These are phyloP conservation scores for Wilcoxina mikolae DNA, from an alignment of 495 filamentous ascomycete genomes.

Conservation along the genomic window DNA sequence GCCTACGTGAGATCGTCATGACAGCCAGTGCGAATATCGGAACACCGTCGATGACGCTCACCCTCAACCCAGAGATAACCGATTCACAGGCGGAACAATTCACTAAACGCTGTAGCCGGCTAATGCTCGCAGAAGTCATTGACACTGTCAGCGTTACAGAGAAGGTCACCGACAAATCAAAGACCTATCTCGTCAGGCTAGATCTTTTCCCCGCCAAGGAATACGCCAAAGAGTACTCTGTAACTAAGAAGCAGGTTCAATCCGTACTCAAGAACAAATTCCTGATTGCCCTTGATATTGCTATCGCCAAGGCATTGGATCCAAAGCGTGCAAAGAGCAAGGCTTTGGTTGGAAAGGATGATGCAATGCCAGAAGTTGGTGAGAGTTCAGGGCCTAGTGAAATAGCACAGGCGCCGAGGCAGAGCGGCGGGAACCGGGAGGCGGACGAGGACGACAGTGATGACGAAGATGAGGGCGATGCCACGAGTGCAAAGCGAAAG, in stretches of 20 bases:
- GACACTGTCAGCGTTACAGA: conserved; percentile 71
- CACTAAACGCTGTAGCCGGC: conserved; percentile 80
- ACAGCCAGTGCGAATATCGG: conserved; percentile 76
- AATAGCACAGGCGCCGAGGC: conserved; percentile 37
- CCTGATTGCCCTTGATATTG: conserved; percentile 48
- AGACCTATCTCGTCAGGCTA: conserved; percentile 70
- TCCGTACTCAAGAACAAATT: conserved; percentile 66
- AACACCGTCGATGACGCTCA: conserved; percentile 83
- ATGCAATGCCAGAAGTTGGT: conserved; percentile 68
- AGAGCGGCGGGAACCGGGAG: conserved; percentile 32
- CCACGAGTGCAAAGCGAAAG: conserved; percentile 59
- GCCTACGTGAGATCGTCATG: conserved; percentile 96
- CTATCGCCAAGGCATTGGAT: conserved; percentile 64
- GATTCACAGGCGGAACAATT: conserved; percentile 59
- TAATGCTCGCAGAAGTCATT: conserved; percentile 72
- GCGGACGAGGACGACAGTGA: conserved; percentile 53
- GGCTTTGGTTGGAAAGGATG: conserved; percentile 42
- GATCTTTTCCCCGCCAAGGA: conserved; percentile 71
- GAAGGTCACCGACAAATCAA: conserved; percentile 55
- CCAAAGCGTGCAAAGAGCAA: conserved; percentile 51
- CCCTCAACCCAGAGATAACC: conserved; percentile 57
- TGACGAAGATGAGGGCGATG: conserved; percentile 65
- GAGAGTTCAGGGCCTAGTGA: conserved; percentile 52
- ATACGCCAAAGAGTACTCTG: conserved; percentile 73
- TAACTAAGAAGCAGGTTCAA: conserved; percentile 59